Base-by-base conservation (phyloP, 2,329 filamentous ascomycete species). In the Davidsoniella eucalypti region DNA sequence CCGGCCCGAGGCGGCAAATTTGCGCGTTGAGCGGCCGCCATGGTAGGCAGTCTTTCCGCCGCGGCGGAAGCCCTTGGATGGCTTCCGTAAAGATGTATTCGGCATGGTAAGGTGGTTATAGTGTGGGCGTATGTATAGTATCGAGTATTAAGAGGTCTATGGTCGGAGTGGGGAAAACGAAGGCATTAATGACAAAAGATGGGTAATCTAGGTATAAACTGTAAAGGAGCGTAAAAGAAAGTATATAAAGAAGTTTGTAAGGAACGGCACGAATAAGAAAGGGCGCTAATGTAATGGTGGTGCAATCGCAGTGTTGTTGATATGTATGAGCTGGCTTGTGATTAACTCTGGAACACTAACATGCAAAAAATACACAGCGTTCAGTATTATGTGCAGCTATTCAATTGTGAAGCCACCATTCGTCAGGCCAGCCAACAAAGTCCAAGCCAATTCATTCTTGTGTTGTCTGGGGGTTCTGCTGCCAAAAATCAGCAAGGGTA, bases 1-100 rank as follows among this genome's bases (percentile, higher is more conserved):
- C 51, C 83, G 78, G 41, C 83, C 78, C 6, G 82, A 81, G 33
- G 85, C 79, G 52, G 90, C 80, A 57, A 96, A 84, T 4, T 86
- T 93, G 60, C 84, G 85, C 23, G 79, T 71, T 59, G 75, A 70
- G 55, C 75, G 72, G 54, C 67, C 69, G 59, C 84, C 83, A 72
- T 86, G 83, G 64, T 80, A 82, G 54, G 78, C 76, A 48, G 70
- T 66, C 63, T 82, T 85, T 68, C 64, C 85, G 69, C 64, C 84
- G 68, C 68, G 83, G 69, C 66, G 84, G 72, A 73, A 78, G 60
- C 78, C 78, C 62, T 80, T 79, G 61, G 78, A 71, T 43, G 78
- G 78, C 59, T 69, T 70, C 52, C 77, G 68, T 58, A 80, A 63
- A 46, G 68, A 68, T 44, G 74, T 78, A 63, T 77, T 79, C 44